phyloP scores from a whole-genome alignment of 495 filamentous ascomycete genomes.

The Penicillium coprophilum region DNA sequence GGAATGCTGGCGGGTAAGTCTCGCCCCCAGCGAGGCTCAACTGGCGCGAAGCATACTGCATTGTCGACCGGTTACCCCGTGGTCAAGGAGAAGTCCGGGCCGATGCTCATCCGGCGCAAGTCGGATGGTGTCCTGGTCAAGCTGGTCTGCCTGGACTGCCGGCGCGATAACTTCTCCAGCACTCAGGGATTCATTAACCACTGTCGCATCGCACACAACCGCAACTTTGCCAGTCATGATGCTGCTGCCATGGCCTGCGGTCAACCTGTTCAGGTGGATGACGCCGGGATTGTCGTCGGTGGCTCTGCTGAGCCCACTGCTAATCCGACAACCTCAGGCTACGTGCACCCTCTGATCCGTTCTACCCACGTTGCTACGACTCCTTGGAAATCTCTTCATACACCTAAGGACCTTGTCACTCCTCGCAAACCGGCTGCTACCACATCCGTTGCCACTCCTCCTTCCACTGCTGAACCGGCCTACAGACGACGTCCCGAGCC shows the following conservation, averaged over 20 bases:
- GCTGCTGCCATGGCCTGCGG: slow-evolving; percentile 89
- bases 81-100: slow-evolving; percentile 63
- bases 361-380: slow-evolving; percentile 54
- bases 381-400: slow-evolving; percentile 46
- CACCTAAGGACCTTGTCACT: slow-evolving; percentile 45
- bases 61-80: slow-evolving; percentile 70
- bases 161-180: slow-evolving; percentile 86
- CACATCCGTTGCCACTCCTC: slow-evolving; percentile 34
- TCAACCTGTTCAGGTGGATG: slow-evolving; percentile 70
- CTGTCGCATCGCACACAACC: slow-evolving; percentile 89
- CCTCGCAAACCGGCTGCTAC: slow-evolving; percentile 21
- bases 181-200: slow-evolving; percentile 98
- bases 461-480: slow-evolving; percentile 17
- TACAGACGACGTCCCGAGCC: slow-evolving; percentile 11
- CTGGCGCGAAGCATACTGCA: slow-evolving; percentile 64
- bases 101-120: slow-evolving; percentile 59
- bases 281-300: slow-evolving; percentile 55
- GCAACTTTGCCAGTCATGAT: slow-evolving; percentile 91
- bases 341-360: slow-evolving; percentile 70
- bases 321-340: slow-evolving; percentile 42
- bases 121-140: slow-evolving; percentile 66
- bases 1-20: slow-evolving; percentile 55
- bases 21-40: slow-evolving; percentile 60
- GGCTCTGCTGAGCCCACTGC: slow-evolving; percentile 48
- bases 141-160: slow-evolving; percentile 85